Base-by-base conservation (phyloP, 1,284 basidiomycete species). In the Trichosporon coremiiforme region DNA sequence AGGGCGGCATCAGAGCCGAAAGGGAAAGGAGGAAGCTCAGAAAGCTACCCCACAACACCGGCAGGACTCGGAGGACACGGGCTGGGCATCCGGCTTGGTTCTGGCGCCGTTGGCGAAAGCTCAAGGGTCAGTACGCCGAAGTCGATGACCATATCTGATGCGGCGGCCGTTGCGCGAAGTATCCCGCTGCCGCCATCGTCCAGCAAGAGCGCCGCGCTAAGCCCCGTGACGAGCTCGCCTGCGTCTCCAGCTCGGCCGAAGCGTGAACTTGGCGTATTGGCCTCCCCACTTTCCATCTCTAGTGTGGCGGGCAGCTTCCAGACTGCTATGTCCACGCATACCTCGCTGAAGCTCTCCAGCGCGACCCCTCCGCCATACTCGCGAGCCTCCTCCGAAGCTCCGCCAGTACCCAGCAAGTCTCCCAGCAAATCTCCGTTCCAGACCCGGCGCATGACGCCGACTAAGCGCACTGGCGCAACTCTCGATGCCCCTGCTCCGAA, bases 141-240 rank as follows among this genome's bases (percentile, higher is more conserved):
- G 20, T 53, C 47, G 5, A 4, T 22, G 47, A 20, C n/a, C 9
- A 20, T 22, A 1, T 53, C 47, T 17, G 47, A 53, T 8, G 47
- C 20, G 8, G 47, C 47, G 20, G 20, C 47, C 17, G n/a, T 22
- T 2, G 47, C 47, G 4, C n/a, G 47, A 1, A 71, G 76, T 10
- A 63, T 71, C 8, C 41, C 75, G 72, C 47, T 53, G 12, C 66
- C 62, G 3, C 36, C 64, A 15, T 65, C 67, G 17, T 63, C 67
- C 4, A 8, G 75, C 75, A 22, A 77, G 74, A 62, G 76, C 76
- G 66, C 20, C 2, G 47, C 47, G 1, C 4, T 22, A 9, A 22
- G n/a, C 20, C 47, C 47, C 1, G 9, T 3, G 9, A 8, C 20
- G 47, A 22, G 20, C 20, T 53, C 47, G 7, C 47, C 47, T 1